Conservation (phyloP, 345 rosid genomes). For the Salix suchowensis region DNA sequence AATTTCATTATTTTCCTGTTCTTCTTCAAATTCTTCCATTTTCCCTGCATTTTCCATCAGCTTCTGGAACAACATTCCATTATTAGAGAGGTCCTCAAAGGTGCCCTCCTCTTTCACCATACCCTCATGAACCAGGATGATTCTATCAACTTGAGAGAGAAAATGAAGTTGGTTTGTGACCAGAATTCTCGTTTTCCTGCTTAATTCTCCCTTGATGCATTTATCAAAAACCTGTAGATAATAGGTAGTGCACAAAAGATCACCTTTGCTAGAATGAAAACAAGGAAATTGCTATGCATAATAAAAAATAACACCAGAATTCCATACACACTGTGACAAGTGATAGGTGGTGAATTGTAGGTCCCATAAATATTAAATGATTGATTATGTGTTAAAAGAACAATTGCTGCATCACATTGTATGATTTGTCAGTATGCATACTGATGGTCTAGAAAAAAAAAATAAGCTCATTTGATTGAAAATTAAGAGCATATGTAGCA, state of each 20-base stretch:
- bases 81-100: slow-evolving; percentile 72
- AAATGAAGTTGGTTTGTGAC: slow-evolving; percentile 99
- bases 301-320: not conserved
- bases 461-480: slow-evolving; percentile 1
- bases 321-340: too few relatives aligned
- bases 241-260: slow-evolving; percentile 4
- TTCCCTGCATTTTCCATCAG: slow-evolving; percentile 99
- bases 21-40: slow-evolving; percentile 87
- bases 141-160: slow-evolving; percentile 92
- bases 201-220: slow-evolving; percentile 80
- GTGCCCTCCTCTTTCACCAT: slow-evolving; percentile 91
- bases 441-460: not conserved
- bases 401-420: too few relatives aligned
- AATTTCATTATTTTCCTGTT: slow-evolving; percentile 47
- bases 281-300: too few relatives aligned
- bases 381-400: too few relatives aligned
- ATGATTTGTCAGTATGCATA: too few relatives aligned
- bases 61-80: slow-evolving; percentile 70
- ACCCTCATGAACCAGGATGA: slow-evolving; percentile 89
- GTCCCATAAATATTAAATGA: too few relatives aligned
- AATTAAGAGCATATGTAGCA: not conserved
- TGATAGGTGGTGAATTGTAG: too few relatives aligned
- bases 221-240: slow-evolving; percentile 80
- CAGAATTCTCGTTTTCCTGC: slow-evolving; percentile 85
- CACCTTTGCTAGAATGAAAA: not conserved